Percentiles rank a stretch among this genome's conserved stretches.
phyloP scores from a whole-genome alignment of 1,284 basidiomycete genomes.

The Leucoagaricus sp. region DNA sequence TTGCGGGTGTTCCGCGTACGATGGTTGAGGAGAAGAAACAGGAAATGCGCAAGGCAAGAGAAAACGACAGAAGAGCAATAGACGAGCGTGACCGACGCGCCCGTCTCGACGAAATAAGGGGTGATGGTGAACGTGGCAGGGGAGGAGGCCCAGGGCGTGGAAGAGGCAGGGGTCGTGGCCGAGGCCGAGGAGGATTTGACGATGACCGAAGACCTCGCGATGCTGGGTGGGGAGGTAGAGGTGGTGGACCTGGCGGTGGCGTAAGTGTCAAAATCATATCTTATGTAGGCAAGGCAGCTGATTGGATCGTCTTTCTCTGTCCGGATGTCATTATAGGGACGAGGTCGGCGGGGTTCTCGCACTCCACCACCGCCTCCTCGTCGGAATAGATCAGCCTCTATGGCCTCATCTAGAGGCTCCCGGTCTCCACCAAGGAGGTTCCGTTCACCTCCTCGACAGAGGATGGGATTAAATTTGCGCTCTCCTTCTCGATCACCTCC shows the following conservation, averaged over 20 bases:
- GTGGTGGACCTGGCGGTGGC: slow-evolving; percentile 44
- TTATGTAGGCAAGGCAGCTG: neutral
- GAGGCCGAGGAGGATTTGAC: slow-evolving; percentile 43
- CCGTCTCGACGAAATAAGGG: slow-evolving; percentile 68
- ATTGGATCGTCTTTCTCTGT: slow-evolving; percentile 5
- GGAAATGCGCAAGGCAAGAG: slow-evolving; percentile 81
- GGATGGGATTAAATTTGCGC: slow-evolving; percentile 34
- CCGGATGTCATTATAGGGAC: slow-evolving; percentile 23
- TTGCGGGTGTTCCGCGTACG: slow-evolving; percentile 89
- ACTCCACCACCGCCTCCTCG: slow-evolving; percentile 43
- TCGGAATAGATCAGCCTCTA: slow-evolving; percentile 37
- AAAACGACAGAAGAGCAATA: slow-evolving; percentile 68
- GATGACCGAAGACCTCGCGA: slow-evolving; percentile 32
- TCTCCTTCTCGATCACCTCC: slow-evolving; percentile 25
- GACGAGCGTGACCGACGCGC: slow-evolving; percentile 71
- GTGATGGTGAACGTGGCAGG: slow-evolving; percentile 44
- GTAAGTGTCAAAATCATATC: slow-evolving; percentile 32
- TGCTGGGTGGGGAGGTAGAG: slow-evolving; percentile 43
- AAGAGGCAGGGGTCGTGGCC: slow-evolving; percentile 41
- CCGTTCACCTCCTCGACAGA: slow-evolving; percentile 34
- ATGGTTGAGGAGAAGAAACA: slow-evolving; percentile 97
- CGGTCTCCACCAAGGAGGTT: slow-evolving; percentile 37
- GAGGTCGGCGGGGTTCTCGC: slow-evolving; percentile 43
- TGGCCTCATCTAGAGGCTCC: slow-evolving; percentile 37
- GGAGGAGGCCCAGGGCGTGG: slow-evolving; percentile 51